Base-by-base conservation (phyloP, 371 early-diverging fungal genomes). In the Mortierella sp. region DNA sequence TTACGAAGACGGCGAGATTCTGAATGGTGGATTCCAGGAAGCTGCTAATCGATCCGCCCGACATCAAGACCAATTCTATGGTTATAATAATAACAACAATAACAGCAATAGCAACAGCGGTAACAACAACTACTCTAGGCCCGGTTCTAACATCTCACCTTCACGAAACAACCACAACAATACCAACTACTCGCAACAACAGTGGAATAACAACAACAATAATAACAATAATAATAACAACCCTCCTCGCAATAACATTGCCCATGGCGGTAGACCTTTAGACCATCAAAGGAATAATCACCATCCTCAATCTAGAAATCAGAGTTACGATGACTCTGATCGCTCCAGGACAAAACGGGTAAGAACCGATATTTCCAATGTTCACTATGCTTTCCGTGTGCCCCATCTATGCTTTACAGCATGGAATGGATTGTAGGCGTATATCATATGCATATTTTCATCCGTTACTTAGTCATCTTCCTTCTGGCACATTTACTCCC, bases 321-420 rank as follows among this genome's bases (percentile, higher is more conserved):
- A 47, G 32, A 61, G 30, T 47, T 58, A 49, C 35, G 55, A 69
- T 40, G 69, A 62, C 49, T 26, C 55, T 40, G 63, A 73, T 22
- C 63, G 43, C 8, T 40, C 57, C 14, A 64, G 71, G 49, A 54
- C 22, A 30, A 64, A 60, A 45, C 65, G 71, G 52, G 70, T 70
- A 72, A 47, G 43, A 22, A 6, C 40, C 30, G 20, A 12, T 62
- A 20, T 30, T 28, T 39, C 14, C n/a, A 30, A 18, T n/a, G 5
- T 20, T 47, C 11, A 16, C 24, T 16, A 30, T 47, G n/a, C 12
- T n/a, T n/a, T n/a, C n/a, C n/a, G n/a, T n/a, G n/a, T n/a, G n/a
- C n/a, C n/a, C n/a, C n/a, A n/a, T n/a, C n/a, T 37, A 58, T 39
- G 0, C 43, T 40, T 14, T 40, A 40, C 43, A 40, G 43, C 5